Percentiles rank a stretch among this genome's conserved stretches.
Conservation (phyloP, 352 stramenopile species). For the Stramenopiles sp. region DNA sequence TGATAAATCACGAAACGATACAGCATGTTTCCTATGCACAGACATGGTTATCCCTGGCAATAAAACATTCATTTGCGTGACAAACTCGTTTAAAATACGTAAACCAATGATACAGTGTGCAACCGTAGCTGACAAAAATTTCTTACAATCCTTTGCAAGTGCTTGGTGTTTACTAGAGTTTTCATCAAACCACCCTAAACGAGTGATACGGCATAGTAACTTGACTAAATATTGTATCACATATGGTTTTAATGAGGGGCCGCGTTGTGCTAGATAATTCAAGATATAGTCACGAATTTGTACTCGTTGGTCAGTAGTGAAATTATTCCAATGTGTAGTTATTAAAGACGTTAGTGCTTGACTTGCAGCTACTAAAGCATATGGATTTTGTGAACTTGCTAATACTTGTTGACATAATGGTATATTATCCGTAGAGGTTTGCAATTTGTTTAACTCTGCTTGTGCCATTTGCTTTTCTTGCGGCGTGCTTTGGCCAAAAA, state of each 20-base stretch:
- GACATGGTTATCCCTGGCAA: slow-evolving; percentile 71
- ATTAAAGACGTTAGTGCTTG: slow-evolving; percentile 90
- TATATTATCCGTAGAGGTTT: slow-evolving; percentile 85
- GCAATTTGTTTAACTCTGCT: slow-evolving; percentile 21
- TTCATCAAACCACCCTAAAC: slow-evolving; percentile 97
- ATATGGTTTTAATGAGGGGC: slow-evolving; percentile 71
- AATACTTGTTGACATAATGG: slow-evolving; percentile 96
- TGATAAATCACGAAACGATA: slow-evolving; percentile 87
- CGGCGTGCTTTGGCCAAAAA: not conserved
- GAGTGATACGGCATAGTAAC: slow-evolving; percentile 89
- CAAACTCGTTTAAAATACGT: slow-evolving; percentile 89
- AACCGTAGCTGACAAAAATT: slow-evolving; percentile 85
- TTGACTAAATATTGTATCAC: slow-evolving; percentile 83
- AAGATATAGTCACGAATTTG: slow-evolving; percentile 95
- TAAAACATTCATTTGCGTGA: slow-evolving; percentile 80
- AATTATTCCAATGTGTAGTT: slow-evolving; percentile 84
- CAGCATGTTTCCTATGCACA: slow-evolving; percentile 88
- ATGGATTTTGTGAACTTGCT: slow-evolving; percentile 78
- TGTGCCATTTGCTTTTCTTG: not conserved
- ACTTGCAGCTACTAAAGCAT: slow-evolving; percentile 81
- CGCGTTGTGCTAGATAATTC: slow-evolving; percentile 83
- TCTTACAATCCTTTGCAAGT: slow-evolving; percentile 88
- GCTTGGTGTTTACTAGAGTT: slow-evolving; percentile 73
- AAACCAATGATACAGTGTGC: slow-evolving; percentile 93
- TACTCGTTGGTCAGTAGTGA: slow-evolving; percentile 53